Evolutionary conservation across 1,284 basidiomycete species (phyloP).

Genomic region (Moesziomyces sp.): DNA sequence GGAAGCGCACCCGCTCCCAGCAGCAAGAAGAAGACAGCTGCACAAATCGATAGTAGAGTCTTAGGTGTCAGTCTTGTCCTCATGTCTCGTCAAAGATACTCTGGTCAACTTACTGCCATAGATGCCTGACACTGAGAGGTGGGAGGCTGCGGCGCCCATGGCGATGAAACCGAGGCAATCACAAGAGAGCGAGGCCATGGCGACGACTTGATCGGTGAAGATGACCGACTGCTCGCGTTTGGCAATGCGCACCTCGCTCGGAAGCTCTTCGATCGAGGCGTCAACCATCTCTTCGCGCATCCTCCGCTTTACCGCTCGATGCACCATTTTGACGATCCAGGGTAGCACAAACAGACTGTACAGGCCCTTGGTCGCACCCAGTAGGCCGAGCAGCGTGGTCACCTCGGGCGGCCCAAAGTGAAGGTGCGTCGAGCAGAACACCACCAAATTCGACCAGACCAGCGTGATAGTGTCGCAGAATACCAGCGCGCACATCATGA

Average conservation of each 20-base stretch:
- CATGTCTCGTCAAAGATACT: too few species aligned
- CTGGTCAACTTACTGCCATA: slow-evolving; percentile 23
- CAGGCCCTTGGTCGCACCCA: slow-evolving; percentile 22
- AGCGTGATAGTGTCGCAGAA: slow-evolving; percentile 22
- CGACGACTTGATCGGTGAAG: slow-evolving; percentile 27
- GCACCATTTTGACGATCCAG: slow-evolving; percentile 16
- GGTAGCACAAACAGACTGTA: slow-evolving; percentile 24
- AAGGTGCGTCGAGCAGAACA: slow-evolving; percentile 36
- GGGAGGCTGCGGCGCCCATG: slow-evolving; percentile 28
- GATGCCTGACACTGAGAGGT: slow-evolving; percentile 14
- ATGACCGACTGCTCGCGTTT: slow-evolving; percentile 35
- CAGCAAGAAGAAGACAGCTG: slow-evolving; percentile 16
- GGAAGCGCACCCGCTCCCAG: slow-evolving; percentile 18
- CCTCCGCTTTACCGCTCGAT: slow-evolving; percentile 14
- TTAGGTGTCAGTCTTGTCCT: background rate
- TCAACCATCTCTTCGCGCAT: slow-evolving; percentile 21
- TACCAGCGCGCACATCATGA: slow-evolving; percentile 26
- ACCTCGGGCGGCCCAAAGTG: slow-evolving; percentile 27
- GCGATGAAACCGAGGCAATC: slow-evolving; percentile 21
- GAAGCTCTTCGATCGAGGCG: slow-evolving; percentile 2
- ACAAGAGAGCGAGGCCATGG: slow-evolving; percentile 12
- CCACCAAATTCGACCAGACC: slow-evolving; percentile 28
- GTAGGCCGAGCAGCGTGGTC: slow-evolving; percentile 17
- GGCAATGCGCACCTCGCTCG: slow-evolving; percentile 2
- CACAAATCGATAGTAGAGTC: background rate